These are phyloP conservation scores for Piper longum DNA, from an alignment of 164 flowering plant genomes.

Conservation along the genomic window DNA sequence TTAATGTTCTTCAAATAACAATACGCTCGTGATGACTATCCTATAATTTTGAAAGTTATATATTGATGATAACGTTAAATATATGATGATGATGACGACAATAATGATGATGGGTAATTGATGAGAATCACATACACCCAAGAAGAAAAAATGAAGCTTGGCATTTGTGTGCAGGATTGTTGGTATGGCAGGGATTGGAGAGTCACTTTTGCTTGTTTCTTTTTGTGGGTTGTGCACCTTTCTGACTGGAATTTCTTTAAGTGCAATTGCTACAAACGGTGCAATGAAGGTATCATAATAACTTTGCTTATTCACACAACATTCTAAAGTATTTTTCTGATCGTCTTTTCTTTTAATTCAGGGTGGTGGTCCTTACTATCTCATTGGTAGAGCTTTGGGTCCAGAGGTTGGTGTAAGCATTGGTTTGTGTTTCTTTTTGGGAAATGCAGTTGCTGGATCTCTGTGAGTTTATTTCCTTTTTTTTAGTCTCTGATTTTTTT, in stretches of 20 bases:
- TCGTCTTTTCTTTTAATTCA: conserved; percentile 9
- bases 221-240: conserved; percentile 93
- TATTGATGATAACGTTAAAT: too few species aligned
- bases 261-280: conserved; percentile 99
- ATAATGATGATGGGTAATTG: too few species aligned
- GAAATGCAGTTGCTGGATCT: conserved; percentile 97
- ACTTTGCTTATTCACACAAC: neutral
- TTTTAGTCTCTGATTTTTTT: neutral
- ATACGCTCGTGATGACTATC: too few species aligned
- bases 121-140: too few species aligned
- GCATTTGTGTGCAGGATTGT: conserved; percentile 56
- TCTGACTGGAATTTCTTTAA: conserved; percentile 75
- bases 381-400: conserved; percentile 99
- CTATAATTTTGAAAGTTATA: too few species aligned
- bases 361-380: conserved; percentile 99
- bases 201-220: conserved; percentile 76
- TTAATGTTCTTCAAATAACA: too few species aligned
- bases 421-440: conserved; percentile 95
- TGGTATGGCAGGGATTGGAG: conserved; percentile 97
- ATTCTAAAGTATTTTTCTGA: neutral
- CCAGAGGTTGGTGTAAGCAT: conserved; percentile 99
- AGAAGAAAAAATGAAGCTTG: neutral
- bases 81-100: too few species aligned
- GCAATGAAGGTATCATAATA: conserved; percentile 81
- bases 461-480: conserved; percentile 42